These are phyloP conservation scores for Rhodotorula babjevae DNA, from an alignment of 768 basidiomycete species.

Conservation along the genomic window DNA sequence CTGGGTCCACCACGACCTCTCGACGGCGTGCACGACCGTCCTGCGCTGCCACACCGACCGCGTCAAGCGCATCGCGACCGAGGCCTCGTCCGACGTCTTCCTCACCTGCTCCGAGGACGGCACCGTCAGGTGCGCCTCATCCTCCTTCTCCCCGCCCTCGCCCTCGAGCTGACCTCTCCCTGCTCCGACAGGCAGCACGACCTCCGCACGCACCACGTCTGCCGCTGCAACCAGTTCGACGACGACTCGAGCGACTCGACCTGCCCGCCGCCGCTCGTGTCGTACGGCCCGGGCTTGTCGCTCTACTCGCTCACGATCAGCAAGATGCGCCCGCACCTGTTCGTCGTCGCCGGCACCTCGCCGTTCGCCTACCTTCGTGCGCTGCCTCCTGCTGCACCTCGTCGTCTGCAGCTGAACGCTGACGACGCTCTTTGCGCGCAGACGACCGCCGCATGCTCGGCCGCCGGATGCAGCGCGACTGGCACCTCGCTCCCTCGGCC, in stretches of 20 bases:
- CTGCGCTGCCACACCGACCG: slow-evolving; percentile 39
- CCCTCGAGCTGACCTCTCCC: no score
- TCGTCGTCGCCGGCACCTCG: slow-evolving; percentile 39
- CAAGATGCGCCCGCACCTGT: slow-evolving; percentile 36
- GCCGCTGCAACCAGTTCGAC: not conserved
- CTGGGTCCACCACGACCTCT: slow-evolving; percentile 7
- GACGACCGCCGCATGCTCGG: slow-evolving; percentile 42
- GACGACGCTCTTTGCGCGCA: not conserved
- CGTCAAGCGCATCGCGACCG: slow-evolving; percentile 40
- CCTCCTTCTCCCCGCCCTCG: no score
- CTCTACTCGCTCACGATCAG: slow-evolving; percentile 41
- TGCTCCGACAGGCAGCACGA: slow-evolving; percentile 3
- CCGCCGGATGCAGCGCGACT: slow-evolving; percentile 11
- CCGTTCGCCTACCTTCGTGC: slow-evolving; percentile 40
- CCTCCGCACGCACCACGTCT: not conserved
- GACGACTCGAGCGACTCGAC: not conserved
- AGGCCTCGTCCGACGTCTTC: slow-evolving; percentile 30
- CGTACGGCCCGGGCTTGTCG: slow-evolving; percentile 15
- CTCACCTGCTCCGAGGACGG: slow-evolving; percentile 43
- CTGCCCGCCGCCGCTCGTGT: slow-evolving; percentile 30
- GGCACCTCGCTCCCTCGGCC: slow-evolving; percentile 14
- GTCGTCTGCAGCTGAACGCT: not conserved
- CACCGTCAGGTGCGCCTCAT: slow-evolving; percentile 14
- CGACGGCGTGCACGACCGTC: slow-evolving; percentile 24
- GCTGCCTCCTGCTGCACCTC: not conserved